These are phyloP conservation scores for Candida golubevii DNA, from an alignment of 805 yeast genomes.

Conservation along the genomic window DNA sequence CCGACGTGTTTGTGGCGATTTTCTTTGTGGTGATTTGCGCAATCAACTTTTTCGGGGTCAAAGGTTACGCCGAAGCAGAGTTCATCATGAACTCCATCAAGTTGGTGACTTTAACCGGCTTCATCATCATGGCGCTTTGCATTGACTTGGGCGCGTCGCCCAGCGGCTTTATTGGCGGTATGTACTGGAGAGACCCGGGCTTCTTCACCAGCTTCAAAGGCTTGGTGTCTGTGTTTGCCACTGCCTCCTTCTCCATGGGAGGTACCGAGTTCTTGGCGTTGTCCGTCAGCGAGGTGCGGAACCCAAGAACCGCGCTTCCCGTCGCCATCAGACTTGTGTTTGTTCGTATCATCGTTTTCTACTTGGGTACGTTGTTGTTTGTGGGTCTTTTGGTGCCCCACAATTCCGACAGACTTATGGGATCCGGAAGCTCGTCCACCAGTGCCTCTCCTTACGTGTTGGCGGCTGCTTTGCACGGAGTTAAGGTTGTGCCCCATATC, in stretches of 20 bases:
- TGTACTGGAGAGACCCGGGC: constrained; percentile 40
- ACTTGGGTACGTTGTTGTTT: constrained; percentile 36
- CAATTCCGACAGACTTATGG: constrained; percentile 31
- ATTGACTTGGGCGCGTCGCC: constrained; percentile 33
- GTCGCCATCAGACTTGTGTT: constrained; percentile 39
- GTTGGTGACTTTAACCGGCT: constrained; percentile 35
- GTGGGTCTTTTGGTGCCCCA: constrained; percentile 39
- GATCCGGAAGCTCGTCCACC: constrained; percentile 28
- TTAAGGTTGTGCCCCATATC: constrained; percentile 27
- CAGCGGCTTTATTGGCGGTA: constrained; percentile 37
- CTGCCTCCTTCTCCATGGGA: constrained; percentile 39
- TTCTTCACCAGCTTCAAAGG: constrained; percentile 38
- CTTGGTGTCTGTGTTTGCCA: constrained; percentile 34
- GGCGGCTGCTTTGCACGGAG: constrained; percentile 26
- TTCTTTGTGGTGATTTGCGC: constrained; percentile 43
- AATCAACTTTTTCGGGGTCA: constrained; percentile 44
- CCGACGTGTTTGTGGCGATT: constrained; percentile 55
- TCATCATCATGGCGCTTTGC: constrained; percentile 38
- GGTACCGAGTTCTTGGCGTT: constrained; percentile 39
- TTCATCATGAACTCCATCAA: constrained; percentile 36
- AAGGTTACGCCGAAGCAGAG: constrained; percentile 45
- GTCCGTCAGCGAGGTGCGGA: constrained; percentile 35
- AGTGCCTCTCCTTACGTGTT: constrained; percentile 27
- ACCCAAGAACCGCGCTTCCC: constrained; percentile 38
- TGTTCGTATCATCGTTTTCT: constrained; percentile 35